Conservation (phyloP, 768 basidiomycete species). For the Psilocybe subaeruginosa region DNA sequence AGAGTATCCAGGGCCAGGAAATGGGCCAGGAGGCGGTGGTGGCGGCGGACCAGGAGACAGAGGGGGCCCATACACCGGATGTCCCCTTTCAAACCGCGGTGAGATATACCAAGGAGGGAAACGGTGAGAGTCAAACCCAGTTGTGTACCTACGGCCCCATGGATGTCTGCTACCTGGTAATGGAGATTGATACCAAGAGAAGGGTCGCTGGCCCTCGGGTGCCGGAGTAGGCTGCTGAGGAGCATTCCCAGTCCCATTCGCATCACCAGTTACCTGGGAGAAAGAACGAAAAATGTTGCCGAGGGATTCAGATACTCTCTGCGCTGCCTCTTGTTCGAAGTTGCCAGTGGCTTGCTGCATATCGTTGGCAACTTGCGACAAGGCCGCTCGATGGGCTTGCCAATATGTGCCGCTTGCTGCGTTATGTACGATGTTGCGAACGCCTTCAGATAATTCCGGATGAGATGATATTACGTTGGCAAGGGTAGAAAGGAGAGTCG, state of each 20-base stretch:
- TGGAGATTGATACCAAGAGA: slow-evolving; percentile 2
- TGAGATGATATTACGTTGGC: slow-evolving; percentile 60
- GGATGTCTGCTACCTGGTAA: slow-evolving; percentile 4
- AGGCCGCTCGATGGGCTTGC: slow-evolving; percentile 59
- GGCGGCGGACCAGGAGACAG: neutral
- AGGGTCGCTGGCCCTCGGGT: neutral
- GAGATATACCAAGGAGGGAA: slow-evolving; percentile 11
- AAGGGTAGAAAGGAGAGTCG: slow-evolving; percentile 59
- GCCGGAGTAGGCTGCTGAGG: neutral
- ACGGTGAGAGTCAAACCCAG: slow-evolving; percentile 10
- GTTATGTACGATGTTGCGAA: slow-evolving; percentile 68
- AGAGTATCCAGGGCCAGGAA: neutral
- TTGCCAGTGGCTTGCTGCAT: slow-evolving; percentile 51
- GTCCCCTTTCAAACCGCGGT: slow-evolving; percentile 3
- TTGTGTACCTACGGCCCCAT: slow-evolving; percentile 10
- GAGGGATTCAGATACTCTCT: slow-evolving; percentile 64
- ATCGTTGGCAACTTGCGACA: slow-evolving; percentile 60
- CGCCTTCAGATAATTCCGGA: slow-evolving; percentile 70
- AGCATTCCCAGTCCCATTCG: slow-evolving; percentile 2
- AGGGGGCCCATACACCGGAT: slow-evolving; percentile 6
- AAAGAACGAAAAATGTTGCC: slow-evolving; percentile 60
- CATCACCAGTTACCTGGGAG: neutral
- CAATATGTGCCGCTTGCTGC: slow-evolving; percentile 70
- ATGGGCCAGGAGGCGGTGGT: slow-evolving; percentile 10
- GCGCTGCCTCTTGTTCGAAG: slow-evolving; percentile 68